Base-by-base conservation (phyloP, 73 alveolate species). In the Effrenium voratum region DNA sequence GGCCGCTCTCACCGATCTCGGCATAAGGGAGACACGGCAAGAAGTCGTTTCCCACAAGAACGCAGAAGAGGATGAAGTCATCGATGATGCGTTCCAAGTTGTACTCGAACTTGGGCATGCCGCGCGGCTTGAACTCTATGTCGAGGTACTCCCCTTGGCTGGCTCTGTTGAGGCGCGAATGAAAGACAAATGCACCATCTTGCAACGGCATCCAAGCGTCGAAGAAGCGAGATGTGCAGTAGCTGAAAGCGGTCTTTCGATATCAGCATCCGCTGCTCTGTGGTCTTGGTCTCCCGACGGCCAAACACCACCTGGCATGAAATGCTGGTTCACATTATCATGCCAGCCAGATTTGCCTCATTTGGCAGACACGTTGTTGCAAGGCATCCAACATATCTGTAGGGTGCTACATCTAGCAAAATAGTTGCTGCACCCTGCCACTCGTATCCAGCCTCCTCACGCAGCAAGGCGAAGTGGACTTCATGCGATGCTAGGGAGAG, bases 401-500 rank as follows among this genome's bases (percentile, higher is more conserved):
- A 57, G n/a, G 0, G 72, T 57, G 28, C 72, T 57, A 22, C 3
- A 57, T 30, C 28, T 22, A 22, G 28, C 16, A 22, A 30, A 22
- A 57, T 57, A 57, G n/a, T 22, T 57, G 72, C 28, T 22, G 28
- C 28, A 30, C 24, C 68, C 68, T 55, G 68, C 43, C 45, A 13
- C 46, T 15, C 81, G 22, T n/a, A 34, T 2, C 16, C 16, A n/a
- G 94, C 86, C 94, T 93, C 99, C 63, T 93, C 99, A 19, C 99
- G 82, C 22, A 93, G 99, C 75, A 93, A 43, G 34, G 99, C 99
- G 63, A 93, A 93, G 94, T 93, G 99, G 34, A 84, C 94, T 88
- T 93, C 99, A 99, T 99, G 99, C 90, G 99, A 99, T 38, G 99
- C 99, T 99, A 99, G 99, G 8, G 99, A 99, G 68, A 99, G 99